Evolutionary conservation across 2,329 filamentous ascomycete genomes (phyloP), one percentile per base, ranked within the genome.

Genomic region (Helicocarpus griseus): DNA sequence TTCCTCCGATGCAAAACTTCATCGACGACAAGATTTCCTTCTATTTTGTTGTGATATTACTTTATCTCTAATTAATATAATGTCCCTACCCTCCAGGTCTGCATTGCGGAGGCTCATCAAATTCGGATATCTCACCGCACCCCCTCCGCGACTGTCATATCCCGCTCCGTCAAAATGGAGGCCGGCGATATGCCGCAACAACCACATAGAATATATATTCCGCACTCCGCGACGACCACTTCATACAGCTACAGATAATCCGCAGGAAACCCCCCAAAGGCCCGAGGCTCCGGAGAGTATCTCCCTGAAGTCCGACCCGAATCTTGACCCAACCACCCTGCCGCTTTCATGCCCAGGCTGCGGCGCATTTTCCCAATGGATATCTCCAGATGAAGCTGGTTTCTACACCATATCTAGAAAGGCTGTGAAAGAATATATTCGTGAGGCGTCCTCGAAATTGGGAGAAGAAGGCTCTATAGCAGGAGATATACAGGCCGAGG

Each of bases 291-390:
- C 7, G 8, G 29, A 21, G 29, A 13, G 11, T 26, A 35, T n/a
- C 35, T 19, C 19, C 19, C 17, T 31, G 21, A 24, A 28, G 3
- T 22, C 22, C 19, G 13, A 11, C 5, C 19, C 48, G 29, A 50
- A 45, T 29, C 14, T 50, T 19, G 39, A 45, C 24, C 36, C 55
- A 5, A 56, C 61, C 17, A 33, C 54, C 5, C 62, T 82, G 11
- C 79, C 79, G 0, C 51, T 72, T 5, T 73, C 74, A 22, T 84
- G 81, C 62, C 81, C 81, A 28, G 81, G 81, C 58, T 85, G 81
- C 57, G 81, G 81, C 50, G 81, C 80, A 26, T 75, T 77, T 33
- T 73, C 77, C 31, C 81, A 84, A 63, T 77, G 75, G 4, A 62
- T 78, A 46, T 73, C 78, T 44, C 68, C 73, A 33, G 67, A 73